phyloP scores from a whole-genome alignment of 352 stramenopile genomes.

The Pythium rhizo-oryzae region DNA sequence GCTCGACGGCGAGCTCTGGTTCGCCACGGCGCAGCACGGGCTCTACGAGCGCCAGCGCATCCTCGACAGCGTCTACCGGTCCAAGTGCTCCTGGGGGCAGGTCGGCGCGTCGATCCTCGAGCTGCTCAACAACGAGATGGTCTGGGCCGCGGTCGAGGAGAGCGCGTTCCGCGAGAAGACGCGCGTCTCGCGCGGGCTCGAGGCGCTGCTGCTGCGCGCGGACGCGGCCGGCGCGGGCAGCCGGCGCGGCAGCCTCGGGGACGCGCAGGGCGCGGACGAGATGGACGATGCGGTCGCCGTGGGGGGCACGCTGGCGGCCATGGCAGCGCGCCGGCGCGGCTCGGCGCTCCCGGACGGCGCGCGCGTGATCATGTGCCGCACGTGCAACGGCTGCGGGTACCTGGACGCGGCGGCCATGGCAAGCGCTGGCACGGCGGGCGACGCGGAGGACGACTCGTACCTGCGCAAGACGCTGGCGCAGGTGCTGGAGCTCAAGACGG shows the following conservation, averaged over 20 bases:
- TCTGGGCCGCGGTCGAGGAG: conserved; percentile 59
- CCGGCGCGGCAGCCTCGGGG: too few species aligned
- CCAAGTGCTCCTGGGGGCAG: conserved; percentile 56
- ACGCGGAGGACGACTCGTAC: conserved; percentile 59
- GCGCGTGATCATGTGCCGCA: conserved; percentile 51
- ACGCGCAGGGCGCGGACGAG: background rate
- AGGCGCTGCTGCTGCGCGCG: conserved; percentile 46
- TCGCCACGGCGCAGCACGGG: conserved; percentile 40
- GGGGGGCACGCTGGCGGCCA: background rate
- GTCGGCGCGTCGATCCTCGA: conserved; percentile 56
- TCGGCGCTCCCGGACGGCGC: conserved; percentile 26
- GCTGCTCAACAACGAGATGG: conserved; percentile 64
- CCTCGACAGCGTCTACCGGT: conserved; percentile 53
- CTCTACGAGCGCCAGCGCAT: conserved; percentile 55
- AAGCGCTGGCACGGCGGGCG: too few species aligned
- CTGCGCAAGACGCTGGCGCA: conserved; percentile 63
- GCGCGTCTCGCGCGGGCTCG: conserved; percentile 44
- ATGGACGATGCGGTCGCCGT: background rate
- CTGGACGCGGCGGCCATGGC: conserved; percentile 31
- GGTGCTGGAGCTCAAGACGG: conserved; percentile 55
- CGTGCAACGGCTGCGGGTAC: conserved; percentile 59
- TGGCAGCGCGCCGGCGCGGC: conserved; percentile 11
- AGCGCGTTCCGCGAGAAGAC: conserved; percentile 45
- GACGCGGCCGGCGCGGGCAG: conserved; percentile 25
- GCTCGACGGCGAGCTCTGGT: conserved; percentile 45